Percentiles rank a stretch among this genome's conserved stretches.
Conservation (phyloP, 495 filamentous ascomycete genomes). For the Rhypophila decipiens region DNA sequence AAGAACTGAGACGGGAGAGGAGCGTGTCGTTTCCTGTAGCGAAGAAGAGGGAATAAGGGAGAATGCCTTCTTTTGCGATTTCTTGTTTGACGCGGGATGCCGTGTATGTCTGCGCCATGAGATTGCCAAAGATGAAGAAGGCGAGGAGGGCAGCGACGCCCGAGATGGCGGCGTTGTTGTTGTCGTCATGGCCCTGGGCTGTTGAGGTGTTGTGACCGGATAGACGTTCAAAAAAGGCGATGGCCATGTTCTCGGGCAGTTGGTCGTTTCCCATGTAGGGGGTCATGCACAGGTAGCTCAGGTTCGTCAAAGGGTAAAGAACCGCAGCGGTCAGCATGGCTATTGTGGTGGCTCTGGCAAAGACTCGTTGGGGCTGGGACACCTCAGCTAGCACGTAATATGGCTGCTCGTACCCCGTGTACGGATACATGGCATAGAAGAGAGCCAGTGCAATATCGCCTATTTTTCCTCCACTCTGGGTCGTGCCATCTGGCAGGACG, state of each 20-base stretch:
- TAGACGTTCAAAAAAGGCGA: slow-evolving; percentile 4
- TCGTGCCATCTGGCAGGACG: not conserved
- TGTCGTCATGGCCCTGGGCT: no score
- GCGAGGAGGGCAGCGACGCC: no score
- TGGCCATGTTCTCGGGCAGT: slow-evolving; percentile 3
- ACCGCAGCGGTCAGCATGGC: not conserved
- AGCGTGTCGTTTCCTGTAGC: no score
- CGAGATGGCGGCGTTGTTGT: no score
- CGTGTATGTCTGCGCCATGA: no score
- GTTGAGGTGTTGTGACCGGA: no score
- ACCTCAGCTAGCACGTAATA: slow-evolving; percentile 11
- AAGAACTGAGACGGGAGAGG: no score
- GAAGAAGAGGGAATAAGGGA: no score
- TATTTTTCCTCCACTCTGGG: not conserved
- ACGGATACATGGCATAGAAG: slow-evolving; percentile 10
- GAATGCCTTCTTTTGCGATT: no score
- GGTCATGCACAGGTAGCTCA: slow-evolving; percentile 6
- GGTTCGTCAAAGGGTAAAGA: slow-evolving; percentile 6
- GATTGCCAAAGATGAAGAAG: no score
- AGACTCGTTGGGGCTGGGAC: not conserved
- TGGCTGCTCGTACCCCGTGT: slow-evolving; percentile 12
- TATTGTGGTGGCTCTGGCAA: not conserved
- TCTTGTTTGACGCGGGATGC: no score
- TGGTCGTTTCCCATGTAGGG: not conserved
- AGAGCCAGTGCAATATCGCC: slow-evolving; percentile 8